A percentile compares a stretch with the other conserved stretches of the same genome.
Conservation (phyloP, 805 yeast genomes). For the Spathaspora gorwiae region DNA sequence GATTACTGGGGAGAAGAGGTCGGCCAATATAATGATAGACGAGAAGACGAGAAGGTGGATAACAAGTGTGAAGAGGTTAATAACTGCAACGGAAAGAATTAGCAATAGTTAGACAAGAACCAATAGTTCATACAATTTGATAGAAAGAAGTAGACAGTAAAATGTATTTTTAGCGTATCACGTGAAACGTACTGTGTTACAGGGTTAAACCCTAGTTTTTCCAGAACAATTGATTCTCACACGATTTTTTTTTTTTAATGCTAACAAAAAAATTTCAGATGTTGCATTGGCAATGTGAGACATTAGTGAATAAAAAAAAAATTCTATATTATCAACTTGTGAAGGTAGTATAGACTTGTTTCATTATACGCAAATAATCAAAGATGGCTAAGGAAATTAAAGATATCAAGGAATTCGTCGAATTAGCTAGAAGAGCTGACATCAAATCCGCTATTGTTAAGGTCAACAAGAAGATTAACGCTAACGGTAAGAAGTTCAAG, state of each 20-base stretch:
- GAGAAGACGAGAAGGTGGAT: constrained; percentile 76
- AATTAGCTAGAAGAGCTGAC: constrained; percentile 94
- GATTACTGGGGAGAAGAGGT: constrained; percentile 43
- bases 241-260: no score
- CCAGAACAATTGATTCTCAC: no score
- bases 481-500: constrained; percentile 78
- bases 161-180: no score
- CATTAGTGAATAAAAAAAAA: neutral
- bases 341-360: neutral
- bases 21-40: constrained; percentile 74
- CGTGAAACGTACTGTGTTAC: no score
- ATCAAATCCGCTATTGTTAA: constrained; percentile 90
- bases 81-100: constrained; percentile 40
- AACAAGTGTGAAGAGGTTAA: constrained; percentile 64
- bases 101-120: no score
- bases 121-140: no score
- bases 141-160: no score
- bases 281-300: no score
- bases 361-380: neutral
- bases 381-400: constrained; percentile 60
- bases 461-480: constrained; percentile 79
- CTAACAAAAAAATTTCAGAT: no score
- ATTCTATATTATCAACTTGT: neutral
- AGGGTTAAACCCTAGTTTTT: no score
- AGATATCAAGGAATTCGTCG: constrained; percentile 96